Conservation (phyloP, 2,329 filamentous ascomycete species). For the Pochonia chlamydosporia region DNA sequence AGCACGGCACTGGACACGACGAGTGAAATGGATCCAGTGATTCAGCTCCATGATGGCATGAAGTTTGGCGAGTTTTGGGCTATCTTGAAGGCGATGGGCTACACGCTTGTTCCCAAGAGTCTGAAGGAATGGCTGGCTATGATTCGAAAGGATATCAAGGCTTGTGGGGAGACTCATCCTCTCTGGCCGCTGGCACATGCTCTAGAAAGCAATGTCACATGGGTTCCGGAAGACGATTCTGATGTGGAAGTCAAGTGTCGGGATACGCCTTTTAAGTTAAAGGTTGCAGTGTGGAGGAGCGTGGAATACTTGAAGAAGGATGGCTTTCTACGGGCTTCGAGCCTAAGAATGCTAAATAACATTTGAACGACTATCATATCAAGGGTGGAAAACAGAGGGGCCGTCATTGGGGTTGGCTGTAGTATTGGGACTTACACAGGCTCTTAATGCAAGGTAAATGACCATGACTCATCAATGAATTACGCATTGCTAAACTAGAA, state of each 20-base stretch:
- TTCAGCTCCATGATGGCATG: slow-evolving; percentile 5
- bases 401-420: too few relatives aligned
- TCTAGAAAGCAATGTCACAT: background rate
- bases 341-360: too few relatives aligned
- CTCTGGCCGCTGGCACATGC: slow-evolving; percentile 6
- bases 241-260: background rate
- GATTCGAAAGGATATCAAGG: slow-evolving; percentile 5
- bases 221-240: too few relatives aligned
- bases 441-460: too few relatives aligned
- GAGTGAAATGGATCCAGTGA: background rate
- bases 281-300: background rate
- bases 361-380: too few relatives aligned
- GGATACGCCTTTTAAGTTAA: background rate
- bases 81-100: background rate
- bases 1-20: background rate
- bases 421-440: too few relatives aligned
- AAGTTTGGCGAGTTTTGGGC: slow-evolving; percentile 6
- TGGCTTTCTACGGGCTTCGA: too few relatives aligned
- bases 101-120: background rate
- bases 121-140: background rate
- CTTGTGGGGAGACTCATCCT: slow-evolving; percentile 6
- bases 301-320: background rate
- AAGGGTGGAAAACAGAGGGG: too few relatives aligned
- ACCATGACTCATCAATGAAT: too few relatives aligned
- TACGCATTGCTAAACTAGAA: too few relatives aligned